Base-by-base conservation (phyloP, 805 yeast genomes). In the Yamadazyma olivae region DNA sequence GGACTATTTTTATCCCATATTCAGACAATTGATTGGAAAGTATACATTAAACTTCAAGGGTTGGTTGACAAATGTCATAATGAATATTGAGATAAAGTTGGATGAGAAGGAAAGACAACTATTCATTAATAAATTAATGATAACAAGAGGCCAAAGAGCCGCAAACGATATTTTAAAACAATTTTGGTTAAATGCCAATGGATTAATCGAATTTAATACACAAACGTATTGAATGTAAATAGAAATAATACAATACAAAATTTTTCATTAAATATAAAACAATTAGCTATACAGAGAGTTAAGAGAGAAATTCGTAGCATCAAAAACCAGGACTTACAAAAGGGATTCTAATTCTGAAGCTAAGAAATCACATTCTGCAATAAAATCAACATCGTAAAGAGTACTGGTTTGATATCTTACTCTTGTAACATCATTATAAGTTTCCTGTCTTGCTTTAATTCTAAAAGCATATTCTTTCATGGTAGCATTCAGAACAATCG, bases 361-460 rank as follows among this genome's bases (percentile, higher is more conserved):
- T 50, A 85, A 67, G 33, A 59, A 73, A 30, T 77, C 83, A 40
- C 79, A 71, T 58, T 85, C 95, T 22, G 70, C 70, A 37, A 61
- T 64, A 51, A 57, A 82, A 48, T 81, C 79, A 35, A 85, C 50
- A 26, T 67, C 67, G 34, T 68, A 67, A 18, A 82, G 46, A 12
- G 74, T 70, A 32, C 77, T 65, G 3, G 77, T 85, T 38, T 81
- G 81, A 56, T 82, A 87, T 56, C 96, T 77, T 13, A 86, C 78
- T 57, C 91, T 75, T 20, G 76, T 73, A 31, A 74, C 76, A 35
- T 89, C 95, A 50, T 89, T 83, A 59, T 86, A 93, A 43, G 74
- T 78, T 53, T 93, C 97, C 51, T 78, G 85, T 55, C 81, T 77
- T 10, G 95, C 96, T 51, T 84, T 78, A 35, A 90, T 57, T 59